Conservation (phyloP, 2,329 filamentous ascomycete species). For the Cladophialophora bantiana region DNA sequence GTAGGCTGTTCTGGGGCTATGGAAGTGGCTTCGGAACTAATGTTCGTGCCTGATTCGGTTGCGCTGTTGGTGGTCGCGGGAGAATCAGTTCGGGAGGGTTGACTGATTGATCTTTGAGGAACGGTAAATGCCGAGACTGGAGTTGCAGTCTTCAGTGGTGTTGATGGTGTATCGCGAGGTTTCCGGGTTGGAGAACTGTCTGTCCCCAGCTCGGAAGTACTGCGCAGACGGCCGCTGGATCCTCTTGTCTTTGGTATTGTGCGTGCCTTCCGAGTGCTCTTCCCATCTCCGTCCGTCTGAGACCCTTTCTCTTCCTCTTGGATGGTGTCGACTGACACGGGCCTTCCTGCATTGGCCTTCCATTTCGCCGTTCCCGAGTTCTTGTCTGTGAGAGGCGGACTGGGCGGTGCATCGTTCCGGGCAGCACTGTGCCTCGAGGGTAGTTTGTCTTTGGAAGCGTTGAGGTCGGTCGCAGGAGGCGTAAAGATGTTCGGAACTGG, state of each 20-base stretch:
- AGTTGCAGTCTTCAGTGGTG: constrained; percentile 46
- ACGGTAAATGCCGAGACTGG: constrained; percentile 36
- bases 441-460: constrained; percentile 56
- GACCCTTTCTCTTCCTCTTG: constrained; percentile 41
- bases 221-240: constrained; percentile 52
- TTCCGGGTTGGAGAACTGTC: constrained; percentile 45
- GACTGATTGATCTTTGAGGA: constrained; percentile 47
- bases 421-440: constrained; percentile 28
- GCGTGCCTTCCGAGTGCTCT: constrained; percentile 45
- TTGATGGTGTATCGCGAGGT: constrained; percentile 46
- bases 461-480: constrained; percentile 75
- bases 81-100: constrained; percentile 45
- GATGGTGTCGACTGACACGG: constrained; percentile 41
- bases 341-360: constrained; percentile 45
- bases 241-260: constrained; percentile 49
- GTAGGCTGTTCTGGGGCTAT: constrained; percentile 54
- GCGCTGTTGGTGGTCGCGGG: constrained; percentile 46
- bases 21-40: constrained; percentile 54
- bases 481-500: constrained; percentile 60
- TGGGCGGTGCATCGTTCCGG: constrained; percentile 52
- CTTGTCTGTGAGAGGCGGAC: constrained; percentile 57
- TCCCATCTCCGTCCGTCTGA: constrained; percentile 45
- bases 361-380: constrained; percentile 48
- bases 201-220: constrained; percentile 48
- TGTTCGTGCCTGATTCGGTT: constrained; percentile 42